A percentile compares a stretch with the other conserved stretches of the same genome.
Conservation (phyloP, 2,329 filamentous ascomycete species). For the Neofusicoccum cordaticola region DNA sequence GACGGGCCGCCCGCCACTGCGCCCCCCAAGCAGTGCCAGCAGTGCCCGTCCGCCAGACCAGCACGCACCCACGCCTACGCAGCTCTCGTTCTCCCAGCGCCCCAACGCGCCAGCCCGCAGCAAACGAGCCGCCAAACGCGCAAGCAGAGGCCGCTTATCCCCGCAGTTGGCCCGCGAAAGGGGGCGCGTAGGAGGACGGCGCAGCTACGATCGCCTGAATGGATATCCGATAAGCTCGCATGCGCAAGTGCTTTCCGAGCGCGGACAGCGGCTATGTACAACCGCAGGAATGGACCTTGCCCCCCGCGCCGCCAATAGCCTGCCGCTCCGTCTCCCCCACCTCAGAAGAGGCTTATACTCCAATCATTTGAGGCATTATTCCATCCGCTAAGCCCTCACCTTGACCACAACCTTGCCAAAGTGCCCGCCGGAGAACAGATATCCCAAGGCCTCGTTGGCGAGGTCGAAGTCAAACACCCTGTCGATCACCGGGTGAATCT, state of each 20-base stretch:
- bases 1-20: neutral
- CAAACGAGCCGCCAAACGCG: neutral
- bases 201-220: neutral
- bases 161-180: conserved; percentile 6
- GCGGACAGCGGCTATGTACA: neutral
- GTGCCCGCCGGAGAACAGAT: conserved; percentile 35
- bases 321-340: neutral
- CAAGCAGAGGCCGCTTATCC: neutral
- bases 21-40: neutral
- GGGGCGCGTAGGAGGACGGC: neutral
- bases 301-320: neutral
- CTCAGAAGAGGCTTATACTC: neutral
- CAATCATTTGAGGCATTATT: conserved; percentile 7
- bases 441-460: conserved; percentile 30
- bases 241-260: neutral
- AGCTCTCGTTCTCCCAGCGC: neutral
- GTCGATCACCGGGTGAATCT: conserved; percentile 43
- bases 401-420: conserved; percentile 40
- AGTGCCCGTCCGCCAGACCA: neutral
- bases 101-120: too few relatives aligned
- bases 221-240: neutral
- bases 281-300: neutral
- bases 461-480: conserved; percentile 38
- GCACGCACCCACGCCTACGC: neutral
- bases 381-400: conserved; percentile 25